phyloP scores from a whole-genome alignment of 176 grass and related monocot genomes.

The Microstegium vimineum region DNA sequence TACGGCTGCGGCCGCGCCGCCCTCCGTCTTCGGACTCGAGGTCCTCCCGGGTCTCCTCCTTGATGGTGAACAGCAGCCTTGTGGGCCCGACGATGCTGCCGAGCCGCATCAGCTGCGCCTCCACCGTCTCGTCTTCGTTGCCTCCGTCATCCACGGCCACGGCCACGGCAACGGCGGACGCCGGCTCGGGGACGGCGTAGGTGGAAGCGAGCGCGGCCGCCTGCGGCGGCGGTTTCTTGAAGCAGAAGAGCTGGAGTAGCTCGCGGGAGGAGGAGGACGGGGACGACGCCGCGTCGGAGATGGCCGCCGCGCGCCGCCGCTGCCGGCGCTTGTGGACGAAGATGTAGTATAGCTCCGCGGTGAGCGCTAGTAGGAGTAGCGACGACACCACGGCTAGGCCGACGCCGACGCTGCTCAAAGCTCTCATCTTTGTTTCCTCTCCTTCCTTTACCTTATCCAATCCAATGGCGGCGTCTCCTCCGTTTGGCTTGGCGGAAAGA shows the following conservation, averaged over 20 bases:
- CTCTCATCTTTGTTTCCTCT: neutral
- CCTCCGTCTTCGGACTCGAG: slow-evolving; percentile 64
- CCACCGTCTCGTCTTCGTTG: slow-evolving; percentile 53
- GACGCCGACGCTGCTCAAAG: too few species aligned
- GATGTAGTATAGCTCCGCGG: too few species aligned
- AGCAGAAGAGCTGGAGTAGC: slow-evolving; percentile 69
- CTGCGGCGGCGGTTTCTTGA: slow-evolving; percentile 58
- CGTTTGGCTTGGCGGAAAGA: neutral
- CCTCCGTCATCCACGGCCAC: too few species aligned
- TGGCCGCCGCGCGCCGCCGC: too few species aligned
- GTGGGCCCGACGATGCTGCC: slow-evolving; percentile 66
- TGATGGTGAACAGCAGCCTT: slow-evolving; percentile 91
- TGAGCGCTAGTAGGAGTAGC: too few species aligned
- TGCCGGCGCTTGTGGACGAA: too few species aligned
- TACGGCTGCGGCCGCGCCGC: neutral
- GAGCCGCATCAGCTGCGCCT: slow-evolving; percentile 85
- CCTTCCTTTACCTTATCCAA: neutral
- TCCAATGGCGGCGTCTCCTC: neutral
- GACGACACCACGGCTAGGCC: neutral
- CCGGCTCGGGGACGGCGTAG: slow-evolving; percentile 34
- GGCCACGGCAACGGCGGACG: neutral
- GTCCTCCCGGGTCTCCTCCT: slow-evolving; percentile 92
- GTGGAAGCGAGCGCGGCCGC: slow-evolving; percentile 5
- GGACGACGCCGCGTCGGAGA: slow-evolving; percentile 25
- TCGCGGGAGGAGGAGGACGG: slow-evolving; percentile 45